Percentiles rank a stretch among this genome's conserved stretches.
Evolutionary conservation across 495 filamentous ascomycete species (phyloP).

Genomic region (Pseudomonodictys pantanalensis): DNA sequence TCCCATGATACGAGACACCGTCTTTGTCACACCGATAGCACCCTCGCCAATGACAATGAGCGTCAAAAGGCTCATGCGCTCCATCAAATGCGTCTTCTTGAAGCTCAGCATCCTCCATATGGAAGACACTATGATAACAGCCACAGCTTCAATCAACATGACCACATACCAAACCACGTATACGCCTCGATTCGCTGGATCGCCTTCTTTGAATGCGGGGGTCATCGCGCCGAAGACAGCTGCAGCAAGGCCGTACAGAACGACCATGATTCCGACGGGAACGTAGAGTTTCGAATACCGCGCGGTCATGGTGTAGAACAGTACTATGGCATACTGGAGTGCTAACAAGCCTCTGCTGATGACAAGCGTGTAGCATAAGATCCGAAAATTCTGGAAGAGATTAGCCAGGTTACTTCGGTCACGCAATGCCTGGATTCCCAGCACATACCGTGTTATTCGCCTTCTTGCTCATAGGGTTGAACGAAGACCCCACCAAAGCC

Average conservation of each 20-base stretch:
- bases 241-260: slow-evolving; percentile 15
- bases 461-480: slow-evolving; percentile 18
- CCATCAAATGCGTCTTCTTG: slow-evolving; percentile 36
- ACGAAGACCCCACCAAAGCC: slow-evolving; percentile 29
- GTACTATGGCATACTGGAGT: slow-evolving; percentile 26
- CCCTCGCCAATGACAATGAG: slow-evolving; percentile 35
- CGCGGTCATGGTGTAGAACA: slow-evolving; percentile 14
- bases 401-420: background rate
- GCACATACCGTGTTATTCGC: slow-evolving; percentile 18
- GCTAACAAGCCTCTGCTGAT: slow-evolving; percentile 25
- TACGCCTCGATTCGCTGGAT: background rate
- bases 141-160: slow-evolving; percentile 24
- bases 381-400: slow-evolving; percentile 26
- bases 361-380: slow-evolving; percentile 32
- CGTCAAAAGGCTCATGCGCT: slow-evolving; percentile 34
- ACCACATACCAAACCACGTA: slow-evolving; percentile 33
- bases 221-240: slow-evolving; percentile 26
- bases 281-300: slow-evolving; percentile 24
- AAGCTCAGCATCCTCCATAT: slow-evolving; percentile 34
- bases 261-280: slow-evolving; percentile 22
- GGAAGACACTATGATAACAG: slow-evolving; percentile 23
- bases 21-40: slow-evolving; percentile 34
- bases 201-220: slow-evolving; percentile 19
- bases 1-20: slow-evolving; percentile 30
- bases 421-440: background rate